Evolutionary conservation across 768 basidiomycete species (phyloP).

Genomic region (Suillus subluteus): DNA sequence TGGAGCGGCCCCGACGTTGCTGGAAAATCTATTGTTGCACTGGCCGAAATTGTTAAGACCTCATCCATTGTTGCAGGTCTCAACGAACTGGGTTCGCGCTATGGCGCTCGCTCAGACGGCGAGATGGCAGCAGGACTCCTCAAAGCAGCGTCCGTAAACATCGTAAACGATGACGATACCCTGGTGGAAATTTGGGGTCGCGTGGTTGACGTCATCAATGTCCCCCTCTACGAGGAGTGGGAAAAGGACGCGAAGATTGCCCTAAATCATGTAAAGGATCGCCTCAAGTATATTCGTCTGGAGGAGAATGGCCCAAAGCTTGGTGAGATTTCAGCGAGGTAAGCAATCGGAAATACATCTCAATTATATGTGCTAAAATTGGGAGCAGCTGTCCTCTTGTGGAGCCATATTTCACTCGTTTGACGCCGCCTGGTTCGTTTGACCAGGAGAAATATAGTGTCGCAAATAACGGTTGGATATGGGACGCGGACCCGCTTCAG

Average conservation of each 20-base stretch:
- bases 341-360: background rate
- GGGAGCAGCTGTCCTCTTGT: conserved; percentile 74
- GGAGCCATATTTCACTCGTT: conserved; percentile 91
- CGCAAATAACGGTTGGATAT: conserved; percentile 99
- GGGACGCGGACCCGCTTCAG: conserved; percentile 90
- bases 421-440: conserved; percentile 57
- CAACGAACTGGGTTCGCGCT: conserved; percentile 64
- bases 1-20: conserved; percentile 68
- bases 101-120: conserved; percentile 65
- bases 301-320: conserved; percentile 83
- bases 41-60: conserved; percentile 64
- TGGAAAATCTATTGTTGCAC: conserved; percentile 62
- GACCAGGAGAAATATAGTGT: conserved; percentile 67
- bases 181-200: conserved; percentile 74
- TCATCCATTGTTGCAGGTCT: conserved; percentile 62
- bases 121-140: conserved; percentile 74
- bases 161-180: conserved; percentile 48
- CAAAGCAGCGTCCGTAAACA: conserved; percentile 62
- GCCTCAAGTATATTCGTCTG: conserved; percentile 79
- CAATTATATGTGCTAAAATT: conserved; percentile 13
- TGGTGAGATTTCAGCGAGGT: conserved; percentile 70
- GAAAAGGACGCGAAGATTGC: conserved; percentile 80
- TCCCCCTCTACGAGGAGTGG: conserved; percentile 86
- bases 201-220: conserved; percentile 86
- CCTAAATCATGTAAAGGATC: conserved; percentile 71